Evolutionary conservation across 2,329 filamentous ascomycete species (phyloP).

Genomic region (Aureobasidium sp.): DNA sequence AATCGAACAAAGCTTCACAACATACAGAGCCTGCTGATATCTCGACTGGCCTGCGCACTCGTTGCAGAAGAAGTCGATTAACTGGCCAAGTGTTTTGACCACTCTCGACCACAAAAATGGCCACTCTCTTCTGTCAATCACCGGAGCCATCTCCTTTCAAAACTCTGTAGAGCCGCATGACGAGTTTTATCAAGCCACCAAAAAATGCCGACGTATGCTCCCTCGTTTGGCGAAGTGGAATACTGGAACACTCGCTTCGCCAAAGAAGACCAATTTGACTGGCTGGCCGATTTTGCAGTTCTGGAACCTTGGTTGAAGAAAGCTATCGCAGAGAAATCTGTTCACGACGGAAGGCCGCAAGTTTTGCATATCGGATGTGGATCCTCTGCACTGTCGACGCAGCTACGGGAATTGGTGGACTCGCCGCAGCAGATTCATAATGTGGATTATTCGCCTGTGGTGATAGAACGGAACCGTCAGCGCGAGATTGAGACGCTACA

Average conservation of each 20-base stretch:
- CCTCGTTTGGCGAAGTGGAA: neutral
- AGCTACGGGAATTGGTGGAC: neutral
- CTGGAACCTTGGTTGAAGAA: neutral
- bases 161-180: neutral
- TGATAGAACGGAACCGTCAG: neutral
- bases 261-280: neutral
- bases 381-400: neutral
- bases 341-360: neutral
- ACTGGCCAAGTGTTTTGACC: neutral
- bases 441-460: constrained; percentile 1
- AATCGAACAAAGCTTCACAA: too few species aligned
- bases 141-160: neutral
- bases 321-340: neutral
- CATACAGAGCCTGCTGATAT: too few species aligned
- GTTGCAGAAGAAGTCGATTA: neutral
- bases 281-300: neutral
- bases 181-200: neutral
- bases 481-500: neutral
- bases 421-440: neutral
- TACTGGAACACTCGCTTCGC: constrained; percentile 5
- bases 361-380: constrained; percentile 8
- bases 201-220: neutral
- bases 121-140: neutral
- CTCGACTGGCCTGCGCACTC: neutral
- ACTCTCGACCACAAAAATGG: neutral